Evolutionary conservation across 176 grass and related monocot species (phyloP).

Genomic region (Eleusine coracana): DNA sequence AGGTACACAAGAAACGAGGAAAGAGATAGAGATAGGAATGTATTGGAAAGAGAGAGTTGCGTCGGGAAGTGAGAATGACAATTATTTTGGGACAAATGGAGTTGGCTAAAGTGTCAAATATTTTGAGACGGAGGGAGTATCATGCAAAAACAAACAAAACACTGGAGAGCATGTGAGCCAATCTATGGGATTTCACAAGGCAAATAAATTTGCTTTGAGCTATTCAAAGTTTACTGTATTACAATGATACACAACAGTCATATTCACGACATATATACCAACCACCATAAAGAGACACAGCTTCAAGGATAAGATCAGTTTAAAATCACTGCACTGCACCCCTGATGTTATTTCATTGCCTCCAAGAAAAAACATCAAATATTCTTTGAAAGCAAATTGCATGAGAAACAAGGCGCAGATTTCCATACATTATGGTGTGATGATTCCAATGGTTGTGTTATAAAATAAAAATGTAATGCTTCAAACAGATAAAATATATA

Average conservation of each 20-base stretch:
- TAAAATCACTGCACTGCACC: neutral
- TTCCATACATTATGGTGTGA: neutral
- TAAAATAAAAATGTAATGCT: neutral
- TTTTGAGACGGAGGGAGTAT: neutral
- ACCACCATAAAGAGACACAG: neutral
- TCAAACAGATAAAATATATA: neutral
- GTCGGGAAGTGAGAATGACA: no score
- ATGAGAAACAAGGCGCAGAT: conserved; percentile 18
- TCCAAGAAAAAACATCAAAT: neutral
- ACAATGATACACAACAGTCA: neutral
- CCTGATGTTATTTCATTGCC: conserved; percentile 1
- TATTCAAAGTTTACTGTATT: neutral
- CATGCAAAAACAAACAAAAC: conserved; percentile 3
- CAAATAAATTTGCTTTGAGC: neutral
- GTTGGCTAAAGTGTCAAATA: no score
- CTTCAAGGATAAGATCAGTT: conserved; percentile 12
- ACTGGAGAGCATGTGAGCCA: neutral
- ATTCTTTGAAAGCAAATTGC: conserved; percentile 31
- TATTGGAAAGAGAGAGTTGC: no score
- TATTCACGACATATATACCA: conserved; percentile 3
- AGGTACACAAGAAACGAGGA: no score
- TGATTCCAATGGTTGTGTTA: neutral
- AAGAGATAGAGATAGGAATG: no score
- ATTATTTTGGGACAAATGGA: no score
- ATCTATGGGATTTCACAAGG: neutral